phyloP scores from a whole-genome alignment of 768 basidiomycete genomes.

The Fomitopsis serialis region DNA sequence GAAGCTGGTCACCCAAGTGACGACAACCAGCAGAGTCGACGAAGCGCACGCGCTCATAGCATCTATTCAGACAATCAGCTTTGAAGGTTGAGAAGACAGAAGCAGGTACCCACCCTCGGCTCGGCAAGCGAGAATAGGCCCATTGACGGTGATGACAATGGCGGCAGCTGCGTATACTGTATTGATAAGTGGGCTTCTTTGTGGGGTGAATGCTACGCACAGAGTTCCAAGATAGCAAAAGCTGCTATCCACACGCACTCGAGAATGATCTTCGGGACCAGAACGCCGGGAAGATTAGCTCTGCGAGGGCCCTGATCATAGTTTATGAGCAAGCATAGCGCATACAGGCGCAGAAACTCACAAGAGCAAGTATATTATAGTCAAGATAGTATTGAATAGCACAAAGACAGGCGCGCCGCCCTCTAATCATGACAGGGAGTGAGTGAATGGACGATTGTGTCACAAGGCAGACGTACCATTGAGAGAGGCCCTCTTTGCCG shows the following conservation, averaged over 20 bases:
- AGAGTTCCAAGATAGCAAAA: slow-evolving; percentile 44
- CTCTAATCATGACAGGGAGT: slow-evolving; percentile 23
- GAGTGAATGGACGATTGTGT: not conserved
- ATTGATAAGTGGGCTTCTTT: not conserved
- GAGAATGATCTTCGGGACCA: slow-evolving; percentile 39
- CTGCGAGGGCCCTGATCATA: not conserved
- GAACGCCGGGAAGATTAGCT: slow-evolving; percentile 29
- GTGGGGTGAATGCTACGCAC: slow-evolving; percentile 26
- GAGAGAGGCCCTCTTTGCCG: slow-evolving; percentile 28
- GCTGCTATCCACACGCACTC: slow-evolving; percentile 56
- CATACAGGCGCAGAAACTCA: slow-evolving; percentile 15
- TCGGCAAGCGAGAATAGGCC: slow-evolving; percentile 33
- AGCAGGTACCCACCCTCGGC: slow-evolving; percentile 27
- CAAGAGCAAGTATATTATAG: slow-evolving; percentile 26
- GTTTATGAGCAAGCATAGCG: not conserved
- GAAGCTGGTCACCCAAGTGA: slow-evolving; percentile 26
- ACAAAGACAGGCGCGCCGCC: slow-evolving; percentile 45
- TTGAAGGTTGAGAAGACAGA: not conserved
- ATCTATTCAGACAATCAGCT: slow-evolving; percentile 3
- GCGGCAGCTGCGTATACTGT: slow-evolving; percentile 36
- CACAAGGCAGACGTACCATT: slow-evolving; percentile 26
- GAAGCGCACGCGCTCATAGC: slow-evolving; percentile 20
- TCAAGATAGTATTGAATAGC: slow-evolving; percentile 38
- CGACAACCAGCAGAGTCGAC: slow-evolving; percentile 20
- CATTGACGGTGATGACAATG: slow-evolving; percentile 40